phyloP scores from a whole-genome alignment of 345 rosid species.

The Rhizophora mangle region DNA sequence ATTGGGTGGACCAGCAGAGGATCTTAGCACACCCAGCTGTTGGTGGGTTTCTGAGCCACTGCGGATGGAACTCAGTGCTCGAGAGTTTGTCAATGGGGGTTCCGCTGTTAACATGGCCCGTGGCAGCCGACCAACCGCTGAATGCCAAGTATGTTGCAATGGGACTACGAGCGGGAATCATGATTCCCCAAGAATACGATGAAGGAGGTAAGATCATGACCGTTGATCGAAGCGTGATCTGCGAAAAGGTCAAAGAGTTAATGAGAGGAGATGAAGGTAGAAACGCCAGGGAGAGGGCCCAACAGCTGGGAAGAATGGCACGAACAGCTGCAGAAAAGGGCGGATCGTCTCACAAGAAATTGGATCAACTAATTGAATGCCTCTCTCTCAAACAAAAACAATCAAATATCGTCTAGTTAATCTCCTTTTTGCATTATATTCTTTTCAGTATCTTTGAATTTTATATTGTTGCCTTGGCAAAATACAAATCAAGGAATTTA shows the following conservation, averaged over 20 bases:
- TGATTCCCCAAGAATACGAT: background rate
- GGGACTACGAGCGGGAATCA: constrained; percentile 12
- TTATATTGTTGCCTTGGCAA: no score
- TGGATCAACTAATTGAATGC: constrained; percentile 20
- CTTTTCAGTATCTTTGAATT: no score
- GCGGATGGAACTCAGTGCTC: constrained; percentile 29
- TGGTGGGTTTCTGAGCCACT: constrained; percentile 15
- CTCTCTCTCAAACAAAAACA: background rate
- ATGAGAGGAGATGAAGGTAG: constrained; percentile 27
- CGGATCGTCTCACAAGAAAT: constrained; percentile 23
- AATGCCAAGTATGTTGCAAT: constrained; percentile 23
- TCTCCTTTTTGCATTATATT: no score
- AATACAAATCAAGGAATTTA: no score
- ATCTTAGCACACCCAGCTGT: constrained; percentile 1
- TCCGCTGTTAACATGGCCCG: constrained; percentile 31
- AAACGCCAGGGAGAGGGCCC: constrained; percentile 25
- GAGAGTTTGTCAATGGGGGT: constrained; percentile 27
- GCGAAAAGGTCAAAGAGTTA: constrained; percentile 19
- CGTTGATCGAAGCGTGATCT: constrained; percentile 5
- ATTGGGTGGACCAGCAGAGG: constrained; percentile 14
- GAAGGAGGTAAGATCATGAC: background rate
- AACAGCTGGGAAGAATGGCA: constrained; percentile 15
- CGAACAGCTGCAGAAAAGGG: constrained; percentile 18
- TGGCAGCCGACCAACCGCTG: constrained; percentile 23
- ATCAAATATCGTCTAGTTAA: background rate